These are phyloP conservation scores for Pseudognaphalium luteoalbum DNA, from an alignment of 129 eudicot genomes.

Conservation along the genomic window DNA sequence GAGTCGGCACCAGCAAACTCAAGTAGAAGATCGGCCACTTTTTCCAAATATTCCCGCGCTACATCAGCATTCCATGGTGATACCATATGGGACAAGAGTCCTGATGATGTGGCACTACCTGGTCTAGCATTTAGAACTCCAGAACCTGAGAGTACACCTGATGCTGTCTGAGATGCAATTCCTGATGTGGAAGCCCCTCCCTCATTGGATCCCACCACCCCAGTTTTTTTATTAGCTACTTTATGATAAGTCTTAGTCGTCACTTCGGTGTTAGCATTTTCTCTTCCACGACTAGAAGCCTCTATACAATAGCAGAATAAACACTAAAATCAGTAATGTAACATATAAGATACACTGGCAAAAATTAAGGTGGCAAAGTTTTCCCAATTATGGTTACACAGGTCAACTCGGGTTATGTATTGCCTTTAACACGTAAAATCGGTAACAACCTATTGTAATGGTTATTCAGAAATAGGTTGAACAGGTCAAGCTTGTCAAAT, in stretches of 20 bases:
- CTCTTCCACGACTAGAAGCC: slow-evolving; percentile 94
- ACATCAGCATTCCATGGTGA: slow-evolving; percentile 91
- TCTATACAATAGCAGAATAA: slow-evolving; percentile 41
- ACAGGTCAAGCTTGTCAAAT: slow-evolving; percentile 10
- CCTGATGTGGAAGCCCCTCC: slow-evolving; percentile 83
- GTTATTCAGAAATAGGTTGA: not conserved
- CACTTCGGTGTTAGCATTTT: slow-evolving; percentile 55
- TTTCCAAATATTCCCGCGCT: slow-evolving; percentile 86
- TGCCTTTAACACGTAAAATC: not conserved
- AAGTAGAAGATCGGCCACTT: slow-evolving; percentile 91
- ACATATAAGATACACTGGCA: slow-evolving; percentile 12
- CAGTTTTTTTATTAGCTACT: slow-evolving; percentile 53
- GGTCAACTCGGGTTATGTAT: not conserved
- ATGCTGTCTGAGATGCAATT: slow-evolving; percentile 80
- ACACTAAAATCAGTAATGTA: slow-evolving; percentile 8
- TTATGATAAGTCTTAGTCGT: slow-evolving; percentile 60
- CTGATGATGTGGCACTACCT: slow-evolving; percentile 97
- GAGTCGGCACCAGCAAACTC: slow-evolving; percentile 97
- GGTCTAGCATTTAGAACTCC: slow-evolving; percentile 97
- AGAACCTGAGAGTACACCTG: slow-evolving; percentile 96
- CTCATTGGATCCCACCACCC: slow-evolving; percentile 53
- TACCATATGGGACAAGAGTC: slow-evolving; percentile 86
- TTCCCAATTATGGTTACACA: not conserved
- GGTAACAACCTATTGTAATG: not conserved
- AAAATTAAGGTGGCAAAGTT: not conserved